These are phyloP conservation scores for Patellifolia procumbens DNA, from an alignment of 179 eudicot species.

Conservation along the genomic window DNA sequence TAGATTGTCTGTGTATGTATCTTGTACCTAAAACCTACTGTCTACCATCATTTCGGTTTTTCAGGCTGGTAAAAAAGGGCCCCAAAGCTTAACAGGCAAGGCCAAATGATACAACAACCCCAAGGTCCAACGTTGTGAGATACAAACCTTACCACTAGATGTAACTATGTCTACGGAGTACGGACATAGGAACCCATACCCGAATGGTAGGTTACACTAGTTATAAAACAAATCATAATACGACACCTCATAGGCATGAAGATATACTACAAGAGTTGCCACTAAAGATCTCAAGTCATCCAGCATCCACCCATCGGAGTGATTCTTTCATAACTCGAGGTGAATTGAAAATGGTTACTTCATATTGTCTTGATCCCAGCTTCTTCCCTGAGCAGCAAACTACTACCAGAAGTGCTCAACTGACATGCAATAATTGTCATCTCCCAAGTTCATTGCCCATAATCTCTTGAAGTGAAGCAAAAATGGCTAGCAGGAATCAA, in stretches of 20 bases:
- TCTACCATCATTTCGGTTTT: too few species aligned
- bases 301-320: background rate
- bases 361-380: background rate
- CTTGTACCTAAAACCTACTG: background rate
- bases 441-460: background rate
- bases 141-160: too few species aligned
- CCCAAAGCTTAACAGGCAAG: too few species aligned
- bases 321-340: background rate
- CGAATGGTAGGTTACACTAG: too few species aligned
- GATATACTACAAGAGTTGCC: background rate
- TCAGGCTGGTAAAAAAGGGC: too few species aligned
- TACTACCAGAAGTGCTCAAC: background rate
- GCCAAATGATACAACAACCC: too few species aligned
- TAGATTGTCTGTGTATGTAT: background rate
- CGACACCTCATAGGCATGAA: background rate
- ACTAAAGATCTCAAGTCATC: background rate
- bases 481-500: slow-evolving; percentile 2
- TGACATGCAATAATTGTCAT: background rate
- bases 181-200: background rate
- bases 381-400: slow-evolving; percentile 18
- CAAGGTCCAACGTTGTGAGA: too few species aligned
- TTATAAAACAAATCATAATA: background rate
- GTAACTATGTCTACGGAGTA: too few species aligned
- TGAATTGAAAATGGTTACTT: background rate
- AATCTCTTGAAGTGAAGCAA: background rate